Percentiles rank a stretch among this genome's conserved stretches.
These are phyloP conservation scores for Aegilops umbellulata DNA, from an alignment of 176 grass and related monocot species.

Conservation along the genomic window DNA sequence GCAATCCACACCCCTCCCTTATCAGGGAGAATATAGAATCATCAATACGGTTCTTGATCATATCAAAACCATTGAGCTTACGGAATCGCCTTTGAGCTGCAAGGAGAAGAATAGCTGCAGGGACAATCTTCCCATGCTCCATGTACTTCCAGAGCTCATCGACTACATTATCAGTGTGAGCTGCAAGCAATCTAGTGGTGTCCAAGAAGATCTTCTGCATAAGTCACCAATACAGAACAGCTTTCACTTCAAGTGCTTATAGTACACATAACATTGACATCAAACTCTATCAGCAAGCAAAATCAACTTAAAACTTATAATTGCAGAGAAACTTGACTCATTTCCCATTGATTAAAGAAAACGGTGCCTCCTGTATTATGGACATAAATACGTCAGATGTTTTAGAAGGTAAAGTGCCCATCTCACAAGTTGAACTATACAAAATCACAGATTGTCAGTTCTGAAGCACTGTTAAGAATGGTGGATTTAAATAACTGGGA, in stretches of 20 bases:
- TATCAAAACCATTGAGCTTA: neutral
- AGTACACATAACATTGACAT: neutral
- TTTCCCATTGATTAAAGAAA: neutral
- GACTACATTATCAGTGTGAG: neutral
- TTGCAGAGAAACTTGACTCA: neutral
- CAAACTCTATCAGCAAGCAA: neutral
- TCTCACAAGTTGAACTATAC: neutral
- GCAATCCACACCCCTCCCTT: neutral
- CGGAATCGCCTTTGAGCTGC: neutral
- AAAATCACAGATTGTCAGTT: neutral
- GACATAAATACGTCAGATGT: neutral
- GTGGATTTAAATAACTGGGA: neutral
- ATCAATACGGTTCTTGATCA: neutral
- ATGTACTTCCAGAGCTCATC: conserved; percentile 4
- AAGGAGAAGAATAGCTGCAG: neutral
- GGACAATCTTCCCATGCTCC: conserved; percentile 3
- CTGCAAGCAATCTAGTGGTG: neutral
- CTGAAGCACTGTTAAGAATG: neutral
- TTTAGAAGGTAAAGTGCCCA: neutral
- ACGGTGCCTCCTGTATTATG: neutral
- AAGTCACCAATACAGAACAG: neutral
- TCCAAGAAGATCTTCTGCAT: conserved; percentile 10
- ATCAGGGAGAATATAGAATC: neutral
- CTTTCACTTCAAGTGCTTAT: neutral
- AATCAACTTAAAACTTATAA: neutral